A percentile compares a stretch with the other conserved stretches of the same genome.
Conservation (phyloP, 306 rosid species). For the Sindora glabra region DNA sequence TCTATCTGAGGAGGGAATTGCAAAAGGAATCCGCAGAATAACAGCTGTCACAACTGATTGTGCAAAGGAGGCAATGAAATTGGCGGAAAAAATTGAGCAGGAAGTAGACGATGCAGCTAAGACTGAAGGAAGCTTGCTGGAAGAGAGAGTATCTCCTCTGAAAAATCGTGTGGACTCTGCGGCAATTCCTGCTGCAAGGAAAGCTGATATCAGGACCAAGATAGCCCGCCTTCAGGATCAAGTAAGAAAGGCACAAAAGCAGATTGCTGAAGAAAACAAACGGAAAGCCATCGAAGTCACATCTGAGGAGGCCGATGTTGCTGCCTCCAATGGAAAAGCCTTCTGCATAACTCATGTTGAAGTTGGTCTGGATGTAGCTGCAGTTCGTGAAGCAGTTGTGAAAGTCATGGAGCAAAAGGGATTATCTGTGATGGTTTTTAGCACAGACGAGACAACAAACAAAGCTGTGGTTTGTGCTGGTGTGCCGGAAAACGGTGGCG, state of each 20-base stretch:
- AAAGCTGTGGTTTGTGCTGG: conserved; percentile 97
- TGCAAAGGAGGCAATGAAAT: conserved; percentile 57
- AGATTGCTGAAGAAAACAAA: conserved; percentile 72
- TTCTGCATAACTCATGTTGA: conserved; percentile 70
- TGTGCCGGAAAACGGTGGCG: conserved; percentile 60
- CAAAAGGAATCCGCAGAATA: conserved; percentile 86
- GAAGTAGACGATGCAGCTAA: conserved; percentile 60
- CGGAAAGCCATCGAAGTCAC: conserved; percentile 65
- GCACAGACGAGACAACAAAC: conserved; percentile 73
- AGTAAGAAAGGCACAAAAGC: conserved; percentile 81
- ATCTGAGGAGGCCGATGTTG: conserved; percentile 60
- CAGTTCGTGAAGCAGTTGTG: conserved; percentile 95
- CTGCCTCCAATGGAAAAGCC: conserved; percentile 54
- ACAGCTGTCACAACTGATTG: conserved; percentile 83
- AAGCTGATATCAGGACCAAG: conserved; percentile 71
- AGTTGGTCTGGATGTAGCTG: conserved; percentile 84
- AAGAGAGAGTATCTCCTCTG: conserved; percentile 80
- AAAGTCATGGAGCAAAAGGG: conserved; percentile 74
- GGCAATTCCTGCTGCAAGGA: conserved; percentile 81
- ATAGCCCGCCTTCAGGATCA: conserved; percentile 68
- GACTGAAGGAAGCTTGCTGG: conserved; percentile 61
- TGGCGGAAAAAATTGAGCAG: conserved; percentile 65
- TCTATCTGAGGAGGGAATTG: conserved; percentile 94
- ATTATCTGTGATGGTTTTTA: conserved; percentile 80
- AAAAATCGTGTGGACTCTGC: conserved; percentile 71